phyloP scores from a whole-genome alignment of 441 rosid genomes.

The Melastoma candidum region DNA sequence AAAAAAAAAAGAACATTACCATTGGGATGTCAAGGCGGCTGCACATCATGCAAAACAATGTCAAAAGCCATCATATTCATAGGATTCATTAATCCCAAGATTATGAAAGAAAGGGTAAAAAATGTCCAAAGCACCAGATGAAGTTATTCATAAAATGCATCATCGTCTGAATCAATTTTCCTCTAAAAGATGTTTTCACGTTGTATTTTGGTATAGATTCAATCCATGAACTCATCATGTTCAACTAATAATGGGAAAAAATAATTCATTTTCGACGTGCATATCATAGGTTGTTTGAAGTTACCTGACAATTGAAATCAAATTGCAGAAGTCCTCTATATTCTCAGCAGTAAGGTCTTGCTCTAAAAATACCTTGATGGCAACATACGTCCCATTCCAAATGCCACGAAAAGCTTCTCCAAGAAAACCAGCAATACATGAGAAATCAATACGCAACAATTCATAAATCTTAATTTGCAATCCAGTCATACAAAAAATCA shows the following conservation, averaged over 20 bases:
- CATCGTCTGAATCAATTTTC: no score
- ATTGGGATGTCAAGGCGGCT: slow-evolving; percentile 97
- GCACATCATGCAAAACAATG: slow-evolving; percentile 20
- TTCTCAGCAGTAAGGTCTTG: slow-evolving; percentile 96
- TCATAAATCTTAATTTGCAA: background rate
- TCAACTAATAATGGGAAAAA: no score
- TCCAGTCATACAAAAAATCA: no score
- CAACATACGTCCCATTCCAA: slow-evolving; percentile 99
- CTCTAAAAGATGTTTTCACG: no score
- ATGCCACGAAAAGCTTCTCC: slow-evolving; percentile 97
- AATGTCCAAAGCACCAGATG: no score
- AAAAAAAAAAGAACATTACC: slow-evolving; percentile 46
- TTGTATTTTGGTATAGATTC: no score
- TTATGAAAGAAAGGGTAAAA: no score
- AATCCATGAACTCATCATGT: no score
- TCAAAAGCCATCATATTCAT: no score
- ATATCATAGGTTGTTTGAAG: background rate
- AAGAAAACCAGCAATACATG: slow-evolving; percentile 50
- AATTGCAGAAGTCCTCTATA: slow-evolving; percentile 99
- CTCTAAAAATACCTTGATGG: slow-evolving; percentile 94
- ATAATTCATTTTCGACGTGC: no score
- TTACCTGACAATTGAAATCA: slow-evolving; percentile 95
- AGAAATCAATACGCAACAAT: background rate
- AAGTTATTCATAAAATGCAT: no score
- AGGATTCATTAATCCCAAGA: no score